Conservation (phyloP, 2,329 filamentous ascomycete genomes). For the Calycina herbarum region DNA sequence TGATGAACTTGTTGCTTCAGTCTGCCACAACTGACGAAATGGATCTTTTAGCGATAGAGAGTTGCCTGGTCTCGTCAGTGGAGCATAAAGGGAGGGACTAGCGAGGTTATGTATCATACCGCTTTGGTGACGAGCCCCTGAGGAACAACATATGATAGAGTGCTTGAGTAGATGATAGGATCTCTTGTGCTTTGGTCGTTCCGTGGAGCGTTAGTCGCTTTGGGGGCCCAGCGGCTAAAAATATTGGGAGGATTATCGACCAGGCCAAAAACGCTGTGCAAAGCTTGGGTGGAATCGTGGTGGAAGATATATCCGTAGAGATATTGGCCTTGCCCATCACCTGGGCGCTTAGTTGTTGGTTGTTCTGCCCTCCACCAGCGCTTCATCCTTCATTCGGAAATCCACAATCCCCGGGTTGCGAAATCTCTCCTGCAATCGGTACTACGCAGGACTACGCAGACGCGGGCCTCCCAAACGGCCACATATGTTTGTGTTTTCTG, state of each 20-base stretch:
- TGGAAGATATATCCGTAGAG: slow-evolving; percentile 6
- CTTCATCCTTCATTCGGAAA: background rate
- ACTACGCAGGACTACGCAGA: background rate
- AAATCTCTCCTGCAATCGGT: background rate
- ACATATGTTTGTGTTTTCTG: slow-evolving; percentile 15
- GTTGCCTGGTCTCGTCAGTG: background rate
- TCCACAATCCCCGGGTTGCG: background rate
- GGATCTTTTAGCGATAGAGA: background rate
- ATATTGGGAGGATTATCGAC: slow-evolving; percentile 2
- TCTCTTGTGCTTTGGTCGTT: background rate
- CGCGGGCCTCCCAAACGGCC: slow-evolving; percentile 16
- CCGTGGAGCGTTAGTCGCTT: background rate
- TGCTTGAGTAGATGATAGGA: background rate
- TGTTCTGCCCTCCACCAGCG: background rate
- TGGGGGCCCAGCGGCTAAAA: background rate
- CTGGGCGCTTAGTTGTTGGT: background rate
- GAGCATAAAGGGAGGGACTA: background rate
- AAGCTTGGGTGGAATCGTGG: background rate
- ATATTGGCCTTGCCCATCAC: background rate
- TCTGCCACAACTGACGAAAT: background rate
- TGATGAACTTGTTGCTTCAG: background rate
- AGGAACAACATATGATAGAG: background rate
- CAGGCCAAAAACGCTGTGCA: background rate
- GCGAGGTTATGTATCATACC: background rate
- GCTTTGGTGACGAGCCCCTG: background rate